phyloP scores from a whole-genome alignment of 495 filamentous ascomycete genomes.

The Neurospora cerealis region DNA sequence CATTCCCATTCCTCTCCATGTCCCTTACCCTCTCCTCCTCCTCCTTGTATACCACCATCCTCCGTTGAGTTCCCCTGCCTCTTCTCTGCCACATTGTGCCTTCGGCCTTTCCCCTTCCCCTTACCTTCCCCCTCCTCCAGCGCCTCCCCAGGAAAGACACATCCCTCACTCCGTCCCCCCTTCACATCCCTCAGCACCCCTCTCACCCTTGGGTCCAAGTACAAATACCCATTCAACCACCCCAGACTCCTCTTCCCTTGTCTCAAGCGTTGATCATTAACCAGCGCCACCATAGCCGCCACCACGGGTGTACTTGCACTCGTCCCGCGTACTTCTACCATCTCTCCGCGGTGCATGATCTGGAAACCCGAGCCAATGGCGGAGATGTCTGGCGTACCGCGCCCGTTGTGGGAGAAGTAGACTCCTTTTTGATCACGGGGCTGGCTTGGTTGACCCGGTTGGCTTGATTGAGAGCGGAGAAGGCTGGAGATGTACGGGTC shows the following conservation, averaged over 20 bases:
- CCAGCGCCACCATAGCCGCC: constrained; percentile 28
- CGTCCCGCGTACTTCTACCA: constrained; percentile 28
- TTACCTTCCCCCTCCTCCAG: not conserved
- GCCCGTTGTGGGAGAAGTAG: constrained; percentile 50
- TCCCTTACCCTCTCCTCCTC: accelerated
- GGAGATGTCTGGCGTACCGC: constrained; percentile 63
- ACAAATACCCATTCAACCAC: constrained; percentile 30
- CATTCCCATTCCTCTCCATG: not conserved
- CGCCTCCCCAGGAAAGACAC: constrained; percentile 17
- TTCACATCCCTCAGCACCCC: constrained; percentile 23
- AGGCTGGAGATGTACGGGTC: constrained; percentile 36
- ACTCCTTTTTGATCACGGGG: constrained; percentile 21
- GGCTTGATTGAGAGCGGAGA: not conserved
- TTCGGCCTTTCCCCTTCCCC: not conserved
- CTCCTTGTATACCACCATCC: accelerated
- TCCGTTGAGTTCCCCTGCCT: not conserved
- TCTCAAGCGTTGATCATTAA: constrained; percentile 30
- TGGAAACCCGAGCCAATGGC: constrained; percentile 30
- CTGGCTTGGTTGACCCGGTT: not conserved
- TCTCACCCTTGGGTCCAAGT: constrained; percentile 13
- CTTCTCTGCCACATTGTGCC: not conserved
- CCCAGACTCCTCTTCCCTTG: constrained; percentile 29
- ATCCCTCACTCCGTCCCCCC: constrained; percentile 23
- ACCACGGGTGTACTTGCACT: constrained; percentile 32
- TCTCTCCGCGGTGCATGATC: constrained; percentile 22